Evolutionary conservation across 257 asterid species (phyloP), one percentile per base, ranked within the genome.

Genomic region (Striga asiatica): DNA sequence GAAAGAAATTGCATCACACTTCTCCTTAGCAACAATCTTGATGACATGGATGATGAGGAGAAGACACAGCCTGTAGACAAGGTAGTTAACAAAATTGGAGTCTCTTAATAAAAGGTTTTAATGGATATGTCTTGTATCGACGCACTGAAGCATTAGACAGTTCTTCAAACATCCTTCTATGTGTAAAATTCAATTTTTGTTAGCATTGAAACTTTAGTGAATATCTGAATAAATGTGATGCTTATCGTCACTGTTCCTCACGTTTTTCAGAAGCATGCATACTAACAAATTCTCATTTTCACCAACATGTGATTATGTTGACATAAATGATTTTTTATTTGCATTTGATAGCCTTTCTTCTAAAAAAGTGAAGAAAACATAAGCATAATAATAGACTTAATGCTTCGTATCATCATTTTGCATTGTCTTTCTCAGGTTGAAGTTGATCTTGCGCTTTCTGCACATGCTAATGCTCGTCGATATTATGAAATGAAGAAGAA

Each of bases 381-480:
- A 19, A 56, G 41, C 56, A 60, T 37, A 39, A 39, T n/a, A n/a
- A 14, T 39, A 39, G 18, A 5, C 47, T 42, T 56, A 49, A 56
- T 71, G 37, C 42, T 54, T 31, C 6, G 20, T 54, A 19, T 56
- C 24, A 8, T 20, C 39, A 38, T 38, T 52, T 27, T 51, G 62
- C 38, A 27, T 21, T 64, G 59, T 55, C 50, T 20, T 75, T 56
- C 60, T 48, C 68, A 92, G 98, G 98, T 92, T 53, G 97, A 87
- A 74, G 88, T 92, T 77, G 98, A 92, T 72, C 84, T 92, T 67
- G 85, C 94, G 24, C 94, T 88, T 62, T 80, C 98, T 6, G 98
- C 98, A 20, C 98, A 92, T 81, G 98, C 98, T n/a, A 92, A 92
- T 84, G 97, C 98, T 67, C 91, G 98, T 50, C 80, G 86, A 43